Conservation (phyloP, 2,329 filamentous ascomycete species). For the Ascochyta koolunga region DNA sequence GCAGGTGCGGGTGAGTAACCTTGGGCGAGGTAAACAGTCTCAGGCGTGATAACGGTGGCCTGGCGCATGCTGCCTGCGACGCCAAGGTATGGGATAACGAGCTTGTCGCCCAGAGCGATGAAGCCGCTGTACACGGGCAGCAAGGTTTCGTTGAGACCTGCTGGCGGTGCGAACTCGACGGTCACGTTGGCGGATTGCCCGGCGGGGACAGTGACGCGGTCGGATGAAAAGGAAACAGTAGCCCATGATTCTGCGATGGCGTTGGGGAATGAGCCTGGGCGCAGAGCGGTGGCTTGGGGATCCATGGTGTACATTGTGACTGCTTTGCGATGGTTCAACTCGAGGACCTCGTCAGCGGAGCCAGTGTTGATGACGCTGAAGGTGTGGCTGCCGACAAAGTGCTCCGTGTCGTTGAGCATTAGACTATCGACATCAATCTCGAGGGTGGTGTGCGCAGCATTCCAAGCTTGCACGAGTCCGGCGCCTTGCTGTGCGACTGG, state of each 20-base stretch:
- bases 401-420: constrained; percentile 29
- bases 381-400: constrained; percentile 29
- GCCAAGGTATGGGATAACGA: constrained; percentile 29
- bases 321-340: too few species aligned
- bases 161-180: constrained; percentile 26
- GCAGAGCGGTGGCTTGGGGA: constrained; percentile 11
- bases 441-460: constrained; percentile 22
- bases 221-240: constrained; percentile 13
- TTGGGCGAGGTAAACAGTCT: constrained; percentile 17
- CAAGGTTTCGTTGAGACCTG: constrained; percentile 24
- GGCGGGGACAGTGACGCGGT: constrained; percentile 24
- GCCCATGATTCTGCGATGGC: constrained; percentile 18
- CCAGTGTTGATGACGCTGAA: constrained; percentile 31
- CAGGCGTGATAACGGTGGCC: constrained; percentile 7
- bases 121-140: constrained; percentile 33
- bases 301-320: too few species aligned
- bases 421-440: constrained; percentile 23
- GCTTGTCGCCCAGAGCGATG: constrained; percentile 18
- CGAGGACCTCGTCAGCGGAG: not conserved
- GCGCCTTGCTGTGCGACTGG: constrained; percentile 33
- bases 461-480: constrained; percentile 25
- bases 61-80: constrained; percentile 25
- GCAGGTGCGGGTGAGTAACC: constrained; percentile 1
- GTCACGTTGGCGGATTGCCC: constrained; percentile 20
- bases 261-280: constrained; percentile 10